Conservation (phyloP, 2,329 filamentous ascomycete species). For the Claviceps sp. region DNA sequence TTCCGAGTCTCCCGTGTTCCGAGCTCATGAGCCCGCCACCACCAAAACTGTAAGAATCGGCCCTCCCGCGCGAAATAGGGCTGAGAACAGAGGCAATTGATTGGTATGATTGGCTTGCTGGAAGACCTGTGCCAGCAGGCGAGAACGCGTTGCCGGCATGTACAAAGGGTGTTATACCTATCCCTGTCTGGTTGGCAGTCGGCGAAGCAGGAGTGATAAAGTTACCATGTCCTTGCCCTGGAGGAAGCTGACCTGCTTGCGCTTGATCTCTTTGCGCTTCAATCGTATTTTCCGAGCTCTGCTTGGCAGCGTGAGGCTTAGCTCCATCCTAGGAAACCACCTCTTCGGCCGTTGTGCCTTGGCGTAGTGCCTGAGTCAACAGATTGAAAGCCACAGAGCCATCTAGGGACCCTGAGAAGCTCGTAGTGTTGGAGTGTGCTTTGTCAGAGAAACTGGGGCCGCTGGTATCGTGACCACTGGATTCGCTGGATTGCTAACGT, state of each 20-base stretch:
- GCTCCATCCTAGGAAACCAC: slow-evolving; percentile 5
- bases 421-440: slow-evolving; percentile 2
- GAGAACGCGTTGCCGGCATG: neutral
- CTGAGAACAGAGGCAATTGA: slow-evolving; percentile 3
- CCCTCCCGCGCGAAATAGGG: neutral
- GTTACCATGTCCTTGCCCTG: neutral
- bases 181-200: neutral
- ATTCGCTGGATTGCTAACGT: neutral
- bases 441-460: slow-evolving; percentile 1
- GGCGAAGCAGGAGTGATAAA: neutral
- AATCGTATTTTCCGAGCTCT: neutral
- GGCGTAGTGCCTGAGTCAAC: slow-evolving; percentile 3
- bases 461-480: neutral
- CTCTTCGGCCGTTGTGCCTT: neutral
- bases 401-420: slow-evolving; percentile 2
- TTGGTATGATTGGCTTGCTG: slow-evolving; percentile 4
- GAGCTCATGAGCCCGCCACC: slow-evolving; percentile 7
- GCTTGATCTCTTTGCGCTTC: neutral
- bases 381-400: slow-evolving; percentile 1
- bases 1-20: slow-evolving; percentile 5
- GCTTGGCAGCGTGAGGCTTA: neutral
- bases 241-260: neutral
- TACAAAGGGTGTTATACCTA: neutral
- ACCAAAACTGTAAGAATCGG: neutral
- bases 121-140: slow-evolving; percentile 1